Conservation (phyloP, 164 flowering plant species). For the Taxillus chinensis region DNA sequence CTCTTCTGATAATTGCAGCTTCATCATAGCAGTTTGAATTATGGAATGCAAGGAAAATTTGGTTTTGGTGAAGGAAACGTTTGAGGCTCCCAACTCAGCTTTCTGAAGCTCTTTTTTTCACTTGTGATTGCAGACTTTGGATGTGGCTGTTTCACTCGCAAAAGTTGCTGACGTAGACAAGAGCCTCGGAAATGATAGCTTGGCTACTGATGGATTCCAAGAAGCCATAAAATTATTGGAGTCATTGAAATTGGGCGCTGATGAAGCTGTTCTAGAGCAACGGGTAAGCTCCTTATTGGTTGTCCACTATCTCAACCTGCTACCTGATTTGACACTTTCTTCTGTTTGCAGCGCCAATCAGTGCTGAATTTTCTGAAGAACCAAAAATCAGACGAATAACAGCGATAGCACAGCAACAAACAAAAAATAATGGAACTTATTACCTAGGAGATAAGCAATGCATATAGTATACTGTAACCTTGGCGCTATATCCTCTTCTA, state of each 20-base stretch:
- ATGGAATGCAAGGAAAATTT: too few species aligned
- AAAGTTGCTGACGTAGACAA: constrained; percentile 96
- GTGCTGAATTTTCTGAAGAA: constrained; percentile 61
- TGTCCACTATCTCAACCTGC: not conserved
- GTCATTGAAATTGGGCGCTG: constrained; percentile 41
- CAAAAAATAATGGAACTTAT: too few species aligned
- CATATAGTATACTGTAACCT: too few species aligned
- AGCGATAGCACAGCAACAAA: not conserved
- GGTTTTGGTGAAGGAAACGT: too few species aligned
- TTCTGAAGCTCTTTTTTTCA: not conserved
- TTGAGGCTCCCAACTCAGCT: too few species aligned
- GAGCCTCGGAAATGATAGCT: constrained; percentile 48
- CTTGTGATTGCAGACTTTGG: constrained; percentile 41
- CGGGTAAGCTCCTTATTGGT: constrained; percentile 32
- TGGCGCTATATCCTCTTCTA: too few species aligned
- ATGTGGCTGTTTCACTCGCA: constrained; percentile 82
- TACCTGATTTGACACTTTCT: not conserved
- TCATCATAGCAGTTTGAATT: too few species aligned
- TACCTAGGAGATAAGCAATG: too few species aligned
- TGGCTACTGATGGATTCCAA: constrained; percentile 56
- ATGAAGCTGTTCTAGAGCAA: constrained; percentile 51
- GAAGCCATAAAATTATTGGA: constrained; percentile 72
- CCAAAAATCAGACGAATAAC: constrained; percentile 39
- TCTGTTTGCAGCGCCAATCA: constrained; percentile 50
- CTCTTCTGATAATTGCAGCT: too few species aligned